Base-by-base conservation (phyloP, 192 early-diverging fungal genomes). In the Linnemannia exigua region DNA sequence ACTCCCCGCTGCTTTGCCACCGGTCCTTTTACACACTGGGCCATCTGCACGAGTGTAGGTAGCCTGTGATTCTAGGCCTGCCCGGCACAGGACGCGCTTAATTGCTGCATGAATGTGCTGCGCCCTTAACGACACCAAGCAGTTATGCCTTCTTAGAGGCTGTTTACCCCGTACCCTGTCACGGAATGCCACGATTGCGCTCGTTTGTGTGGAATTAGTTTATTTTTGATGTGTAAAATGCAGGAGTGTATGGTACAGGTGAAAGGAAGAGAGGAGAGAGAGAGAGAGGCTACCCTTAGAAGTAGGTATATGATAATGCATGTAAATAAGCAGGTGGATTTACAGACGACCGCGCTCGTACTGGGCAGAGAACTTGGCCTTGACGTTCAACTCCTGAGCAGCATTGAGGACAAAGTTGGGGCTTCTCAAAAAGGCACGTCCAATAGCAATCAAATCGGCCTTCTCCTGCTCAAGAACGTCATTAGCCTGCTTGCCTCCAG, bases 381-480 rank as follows among this genome's bases (percentile, higher is more conserved):
- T 89, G 9, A 94, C 91, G 25, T 89, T 91, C 31, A 98, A 87
- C 67, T 96, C 88, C 5, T 68, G 16, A 5, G 93, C 96, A 33
- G 93, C 93, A 19, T 92, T 83, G 33, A 93, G 76, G 0, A 91
- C 92, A 87, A 93, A 97, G 54, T 74, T 88, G 22, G 95, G 89
- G 52, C 97, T 88, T 38, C 93, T 86, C 81, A 99, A 78, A 71
- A 95, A 91, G 44, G 84, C 92, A 11, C 97, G 91, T 8, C 88
- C 97, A 3, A 98, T 41, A 15, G 95, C 89, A 28, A 98, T 87
- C 48, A 95, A 61, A 80, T 98, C 96, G 0, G 98, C 97, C 61
- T 87, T 77, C 9, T 90, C 88, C 0, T 86, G 63, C 46, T 90
- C 80, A 11, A 99, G 47, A 36, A 97, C 90, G 4, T 88, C 89